Conservation (phyloP, 1,284 basidiomycete genomes). For the Golubevia sp. region DNA sequence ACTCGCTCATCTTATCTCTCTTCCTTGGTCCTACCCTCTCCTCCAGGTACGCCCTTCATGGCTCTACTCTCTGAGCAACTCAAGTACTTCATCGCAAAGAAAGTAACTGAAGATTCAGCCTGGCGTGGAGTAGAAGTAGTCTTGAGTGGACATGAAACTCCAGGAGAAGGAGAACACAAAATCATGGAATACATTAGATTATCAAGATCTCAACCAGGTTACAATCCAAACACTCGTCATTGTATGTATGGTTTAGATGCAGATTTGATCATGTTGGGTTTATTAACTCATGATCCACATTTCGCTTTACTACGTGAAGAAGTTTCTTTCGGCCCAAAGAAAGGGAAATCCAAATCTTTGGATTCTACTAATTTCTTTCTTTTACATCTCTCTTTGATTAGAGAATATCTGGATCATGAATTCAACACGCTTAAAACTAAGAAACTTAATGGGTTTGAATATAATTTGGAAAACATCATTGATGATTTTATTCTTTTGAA, state of each 20-base stretch:
- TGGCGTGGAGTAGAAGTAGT: conserved; percentile 93
- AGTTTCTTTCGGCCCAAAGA: conserved; percentile 89
- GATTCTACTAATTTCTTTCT: conserved; percentile 38
- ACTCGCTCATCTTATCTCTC: neutral
- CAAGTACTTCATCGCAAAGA: conserved; percentile 78
- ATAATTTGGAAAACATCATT: conserved; percentile 88
- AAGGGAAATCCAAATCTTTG: conserved; percentile 60
- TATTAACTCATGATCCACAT: conserved; percentile 97
- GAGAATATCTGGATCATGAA: conserved; percentile 61
- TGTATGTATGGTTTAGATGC: conserved; percentile 98
- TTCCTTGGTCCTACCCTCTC: neutral
- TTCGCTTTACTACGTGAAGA: conserved; percentile 97
- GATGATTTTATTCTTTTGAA: conserved; percentile 97
- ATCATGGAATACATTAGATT: conserved; percentile 99
- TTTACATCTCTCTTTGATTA: conserved; percentile 55
- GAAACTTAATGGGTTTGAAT: no score
- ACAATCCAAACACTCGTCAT: conserved; percentile 90
- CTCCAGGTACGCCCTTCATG: conserved; percentile 90
- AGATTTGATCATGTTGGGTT: conserved; percentile 95
- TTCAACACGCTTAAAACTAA: conserved; percentile 47
- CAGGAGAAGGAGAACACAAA: conserved; percentile 99
- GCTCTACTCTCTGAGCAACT: conserved; percentile 84
- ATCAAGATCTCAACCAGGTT: conserved; percentile 89
- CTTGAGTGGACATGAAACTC: conserved; percentile 93
- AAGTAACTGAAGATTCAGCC: conserved; percentile 54